Base-by-base conservation (phyloP, 306 rosid genomes). In the Lithocarpus polystachyus region DNA sequence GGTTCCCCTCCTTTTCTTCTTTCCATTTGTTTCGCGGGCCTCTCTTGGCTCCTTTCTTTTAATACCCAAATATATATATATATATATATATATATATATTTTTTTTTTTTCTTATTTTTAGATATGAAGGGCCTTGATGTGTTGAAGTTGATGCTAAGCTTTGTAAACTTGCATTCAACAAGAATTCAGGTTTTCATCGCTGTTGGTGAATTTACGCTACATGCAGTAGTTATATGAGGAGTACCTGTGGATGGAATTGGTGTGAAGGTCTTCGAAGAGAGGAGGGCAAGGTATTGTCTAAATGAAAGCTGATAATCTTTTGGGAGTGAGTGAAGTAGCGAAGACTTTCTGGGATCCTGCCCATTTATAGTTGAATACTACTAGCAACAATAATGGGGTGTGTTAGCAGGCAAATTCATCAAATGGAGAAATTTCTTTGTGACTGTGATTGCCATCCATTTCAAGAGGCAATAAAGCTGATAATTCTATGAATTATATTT, bases 391-490 rank as follows among this genome's bases (percentile, higher is more conserved):
- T 67, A 17, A 29, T 64, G 43, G 22, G 23, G 22, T 13, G 22
- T 13, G 31, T 35, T 68, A 14, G 9, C 71, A 19, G 23, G 71
- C 6, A 18, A 37, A 23, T 29, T 65, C 48, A 45, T 55, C 26
- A 37, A 33, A 6, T 76, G 77, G 59, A 72, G 19, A 64, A 75
- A 54, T 75, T 72, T 64, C 67, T 65, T 33, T 61, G 26, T 40
- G 45, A 61, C 11, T 70, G 17, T 40, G 75, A 60, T 62, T 22
- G 57, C 8, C 26, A 35, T 68, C 72, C 52, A 68, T 35, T 33
- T 67, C 72, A 68, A 68, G 53, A 33, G 52, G 52, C 51, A 68
- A 62, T 4, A 20, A 68, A 24, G 28, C 14, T n/a, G 53, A n/a
- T 68, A 8, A 19, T 68, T 68, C 72, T 35, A 6, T 33, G 52